These are phyloP conservation scores for Lepiota venenata DNA, from an alignment of 768 basidiomycete genomes.

Conservation along the genomic window DNA sequence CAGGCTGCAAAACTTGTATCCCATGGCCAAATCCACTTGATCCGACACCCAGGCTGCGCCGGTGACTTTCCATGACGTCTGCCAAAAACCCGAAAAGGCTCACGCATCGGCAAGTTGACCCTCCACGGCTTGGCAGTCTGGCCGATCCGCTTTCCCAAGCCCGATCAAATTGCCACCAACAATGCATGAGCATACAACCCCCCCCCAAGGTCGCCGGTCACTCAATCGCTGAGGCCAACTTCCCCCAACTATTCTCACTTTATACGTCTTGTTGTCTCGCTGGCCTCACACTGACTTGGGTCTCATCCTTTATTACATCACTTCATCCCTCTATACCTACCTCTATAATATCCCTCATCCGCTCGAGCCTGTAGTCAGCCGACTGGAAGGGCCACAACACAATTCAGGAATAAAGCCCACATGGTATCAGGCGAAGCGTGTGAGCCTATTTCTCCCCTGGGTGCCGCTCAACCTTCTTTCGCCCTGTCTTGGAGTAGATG, in stretches of 20 bases:
- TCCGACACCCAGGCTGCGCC: slow-evolving; percentile 1
- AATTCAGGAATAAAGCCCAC: background rate
- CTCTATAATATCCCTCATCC: background rate
- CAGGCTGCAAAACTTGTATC: background rate
- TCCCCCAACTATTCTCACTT: background rate
- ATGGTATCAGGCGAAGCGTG: slow-evolving; percentile 1
- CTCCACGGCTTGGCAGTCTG: background rate
- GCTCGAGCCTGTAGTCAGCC: background rate
- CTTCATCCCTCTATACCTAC: background rate
- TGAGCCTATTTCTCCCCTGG: background rate
- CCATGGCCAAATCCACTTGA: background rate
- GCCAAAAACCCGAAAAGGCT: background rate
- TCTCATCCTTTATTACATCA: background rate
- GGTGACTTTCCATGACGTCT: slow-evolving; percentile 1
- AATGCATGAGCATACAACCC: background rate
- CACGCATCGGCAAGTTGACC: background rate
- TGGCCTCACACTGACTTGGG: background rate
- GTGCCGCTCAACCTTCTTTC: background rate
- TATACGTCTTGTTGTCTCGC: background rate
- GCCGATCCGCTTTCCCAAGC: background rate
- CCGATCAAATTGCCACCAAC: background rate
- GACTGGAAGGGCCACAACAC: background rate
- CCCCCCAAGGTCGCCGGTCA: background rate
- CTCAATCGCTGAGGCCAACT: background rate
- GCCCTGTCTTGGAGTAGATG: background rate